Base-by-base conservation (phyloP, 208 protist species). In the Porcisia deanei region DNA sequence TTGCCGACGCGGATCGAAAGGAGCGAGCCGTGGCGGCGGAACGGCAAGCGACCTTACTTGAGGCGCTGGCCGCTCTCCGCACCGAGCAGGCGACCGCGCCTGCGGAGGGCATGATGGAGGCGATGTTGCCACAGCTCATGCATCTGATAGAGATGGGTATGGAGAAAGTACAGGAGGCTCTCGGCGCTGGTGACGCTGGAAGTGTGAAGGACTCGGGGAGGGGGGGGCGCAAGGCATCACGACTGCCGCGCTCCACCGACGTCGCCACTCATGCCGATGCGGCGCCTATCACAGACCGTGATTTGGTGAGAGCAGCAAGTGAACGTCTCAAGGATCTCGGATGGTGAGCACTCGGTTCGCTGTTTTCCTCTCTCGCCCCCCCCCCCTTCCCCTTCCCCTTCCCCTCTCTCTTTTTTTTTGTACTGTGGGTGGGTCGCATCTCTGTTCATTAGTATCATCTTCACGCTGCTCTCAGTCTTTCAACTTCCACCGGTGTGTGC, bases 71-170 rank as follows among this genome's bases (percentile, higher is more conserved):
- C 2, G 69, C 47, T 1, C 58, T 84, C 22, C 55, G 76, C 34
- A 20, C 34, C 22, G 67, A 73, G 43, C 66, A 79, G 22, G 80
- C 72, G 12, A 39, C 41, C 22, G 54, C 61, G 12, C 34, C 43
- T 20, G 57, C 65, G 52, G 78, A 83, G 34, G 77, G 77, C 41
- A 84, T 88, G 71, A 76, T 75, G 55, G 81, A 83, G 71, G 72
- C 70, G 43, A 73, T 80, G 78, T 54, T 77, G 39, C 43, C 41
- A 41, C 77, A 87, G 59, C 85, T 94, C 12, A 77, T 88, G 60
- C 49, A 85, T 22, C 80, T 92, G 39, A 93, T 95, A 68, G 71
- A 93, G 57, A 84, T 80, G 37, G 87, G 91, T 5, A 84, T 95
- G 77, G 71, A 72, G 55, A 78, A 80, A 6, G 85, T 93, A 53